Percentiles rank a stretch among this genome's conserved stretches.
These are phyloP conservation scores for Cruciata laevipes DNA, from an alignment of 257 asterid species.

Conservation along the genomic window DNA sequence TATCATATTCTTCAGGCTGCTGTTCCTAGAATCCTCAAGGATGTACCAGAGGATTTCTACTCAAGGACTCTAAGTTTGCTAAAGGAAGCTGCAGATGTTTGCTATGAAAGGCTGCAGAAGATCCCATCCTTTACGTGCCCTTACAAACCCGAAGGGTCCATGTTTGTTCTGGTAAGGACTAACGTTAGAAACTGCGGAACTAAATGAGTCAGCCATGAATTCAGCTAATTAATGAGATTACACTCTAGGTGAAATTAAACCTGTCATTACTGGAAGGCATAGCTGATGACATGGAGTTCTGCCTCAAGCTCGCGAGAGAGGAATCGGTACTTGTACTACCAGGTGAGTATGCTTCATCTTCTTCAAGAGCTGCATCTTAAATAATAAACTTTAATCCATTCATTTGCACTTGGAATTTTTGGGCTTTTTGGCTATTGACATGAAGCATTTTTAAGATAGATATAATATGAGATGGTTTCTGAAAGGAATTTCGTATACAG, in stretches of 20 bases:
- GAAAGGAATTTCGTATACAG: conserved; percentile 20
- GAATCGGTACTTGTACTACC: conserved; percentile 57
- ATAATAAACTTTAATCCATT: no score
- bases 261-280: conserved; percentile 34
- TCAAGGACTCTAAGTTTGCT: conserved; percentile 33
- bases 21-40: conserved; percentile 45
- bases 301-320: conserved; percentile 54
- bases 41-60: conserved; percentile 41
- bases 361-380: no score
- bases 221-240: conserved; percentile 1
- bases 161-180: conserved; percentile 54
- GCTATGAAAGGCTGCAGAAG: conserved; percentile 31
- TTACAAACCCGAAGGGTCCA: conserved; percentile 62
- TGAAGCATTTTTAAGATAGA: not conserved
- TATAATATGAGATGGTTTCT: not conserved
- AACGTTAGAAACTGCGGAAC: not conserved
- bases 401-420: no score
- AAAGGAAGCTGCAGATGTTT: conserved; percentile 45
- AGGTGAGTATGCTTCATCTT: conserved; percentile 26
- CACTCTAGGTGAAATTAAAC: conserved; percentile 43
- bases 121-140: conserved; percentile 48
- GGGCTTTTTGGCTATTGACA: not conserved
- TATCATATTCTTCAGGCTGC: conserved; percentile 43
- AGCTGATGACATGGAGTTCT: conserved; percentile 50
- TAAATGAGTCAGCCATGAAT: no score